Base-by-base conservation (phyloP, 805 yeast species). In the Metschnikowia hibisci region DNA sequence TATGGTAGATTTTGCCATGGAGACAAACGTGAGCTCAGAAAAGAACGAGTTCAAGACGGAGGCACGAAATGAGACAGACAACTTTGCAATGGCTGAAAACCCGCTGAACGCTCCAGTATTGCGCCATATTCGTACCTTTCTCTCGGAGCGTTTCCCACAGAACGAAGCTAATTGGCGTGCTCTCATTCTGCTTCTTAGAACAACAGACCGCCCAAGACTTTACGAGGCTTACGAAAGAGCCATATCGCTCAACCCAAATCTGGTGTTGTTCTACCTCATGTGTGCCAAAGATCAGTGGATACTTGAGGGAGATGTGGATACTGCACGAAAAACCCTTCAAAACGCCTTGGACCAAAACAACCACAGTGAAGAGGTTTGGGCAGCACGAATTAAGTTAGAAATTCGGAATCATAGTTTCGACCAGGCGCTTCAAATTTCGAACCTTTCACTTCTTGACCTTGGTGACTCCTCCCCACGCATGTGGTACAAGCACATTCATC, bases 271-370 rank as follows among this genome's bases (percentile, higher is more conserved):
- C 33, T 74, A 78, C 62, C 61, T 87, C 40, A 77, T 82, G 80
- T 87, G 78, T 55, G 84, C 95, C 0, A 82, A 83, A 51, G 90
- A 84, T 52, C 67, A 74, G 41, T 80, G 88, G 83, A 61, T 64
- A 34, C 44, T 66, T 18, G 72, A 64, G 2, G 56, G 66, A 1
- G 79, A 84, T 51, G 53, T 74, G 1, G 63, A 57, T 1, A 74
- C 67, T 3, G 84, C 96, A 0, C 65, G 81, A 41, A 52, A 56
- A 1, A 75, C 86, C 4, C 62, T 89, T 5, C 56, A 65, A 2
- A 63, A 68, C 11, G 84, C 84, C 0, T 57, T 76, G 33, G 55
- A 64, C 4, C 42, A 51, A 2, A 61, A 76, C 7, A 76, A 82
- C 1, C 50, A 61, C 0, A 69, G 66, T 46, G 82, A 78, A 46